These are phyloP conservation scores for Albatrellus sp. DNA, from an alignment of 1,284 basidiomycete genomes.

Conservation along the genomic window DNA sequence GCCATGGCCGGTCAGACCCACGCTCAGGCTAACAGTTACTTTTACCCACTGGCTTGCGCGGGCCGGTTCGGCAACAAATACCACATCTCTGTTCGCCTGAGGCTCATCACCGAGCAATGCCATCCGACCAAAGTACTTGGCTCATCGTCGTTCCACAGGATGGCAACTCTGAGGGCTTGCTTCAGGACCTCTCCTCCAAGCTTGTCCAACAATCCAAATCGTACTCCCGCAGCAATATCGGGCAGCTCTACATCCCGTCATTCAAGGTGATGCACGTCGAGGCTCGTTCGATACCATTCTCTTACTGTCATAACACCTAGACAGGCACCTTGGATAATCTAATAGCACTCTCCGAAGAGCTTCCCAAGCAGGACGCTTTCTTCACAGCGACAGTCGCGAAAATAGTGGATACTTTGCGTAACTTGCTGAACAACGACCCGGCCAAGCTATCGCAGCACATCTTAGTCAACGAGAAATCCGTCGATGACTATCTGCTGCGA, in stretches of 20 bases:
- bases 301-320: constrained; percentile 28
- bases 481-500: constrained; percentile 72
- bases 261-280: constrained; percentile 49
- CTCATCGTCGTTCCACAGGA: constrained; percentile 63
- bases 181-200: constrained; percentile 50
- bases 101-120: constrained; percentile 33
- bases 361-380: constrained; percentile 85
- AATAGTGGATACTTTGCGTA: constrained; percentile 89
- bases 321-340: constrained; percentile 91
- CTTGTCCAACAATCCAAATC: constrained; percentile 42
- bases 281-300: background rate
- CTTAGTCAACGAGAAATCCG: constrained; percentile 70
- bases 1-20: too few species aligned
- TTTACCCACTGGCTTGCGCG: background rate
- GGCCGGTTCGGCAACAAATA: background rate
- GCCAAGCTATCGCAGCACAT: constrained; percentile 74
- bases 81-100: too few species aligned
- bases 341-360: constrained; percentile 81
- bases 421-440: constrained; percentile 83
- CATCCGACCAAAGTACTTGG: constrained; percentile 81
- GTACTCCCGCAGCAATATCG: constrained; percentile 30
- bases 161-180: constrained; percentile 59
- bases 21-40: too few species aligned
- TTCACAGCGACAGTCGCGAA: constrained; percentile 86
- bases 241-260: constrained; percentile 54